phyloP scores from a whole-genome alignment of 1,284 basidiomycete genomes.

The Porodaedalea pini region DNA sequence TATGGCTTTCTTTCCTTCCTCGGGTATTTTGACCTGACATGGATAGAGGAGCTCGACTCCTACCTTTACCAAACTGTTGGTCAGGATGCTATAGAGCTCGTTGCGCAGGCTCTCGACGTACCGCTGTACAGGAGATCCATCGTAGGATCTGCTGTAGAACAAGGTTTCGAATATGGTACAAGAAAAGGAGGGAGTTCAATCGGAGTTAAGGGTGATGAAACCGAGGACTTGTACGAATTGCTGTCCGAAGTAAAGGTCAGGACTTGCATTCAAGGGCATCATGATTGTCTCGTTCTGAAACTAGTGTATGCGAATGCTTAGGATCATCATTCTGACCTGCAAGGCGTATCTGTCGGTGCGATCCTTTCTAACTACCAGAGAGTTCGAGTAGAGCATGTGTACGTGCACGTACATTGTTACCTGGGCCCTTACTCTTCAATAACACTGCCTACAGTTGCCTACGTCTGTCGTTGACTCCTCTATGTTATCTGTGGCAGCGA shows the following conservation, averaged over 20 bases:
- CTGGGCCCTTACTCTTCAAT: neutral
- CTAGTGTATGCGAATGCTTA: slow-evolving; percentile 29
- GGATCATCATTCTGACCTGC: slow-evolving; percentile 77
- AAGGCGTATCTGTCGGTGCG: slow-evolving; percentile 91
- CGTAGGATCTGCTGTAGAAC: slow-evolving; percentile 76
- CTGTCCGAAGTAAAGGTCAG: slow-evolving; percentile 76
- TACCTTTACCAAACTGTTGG: slow-evolving; percentile 99
- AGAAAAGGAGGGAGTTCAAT: slow-evolving; percentile 42
- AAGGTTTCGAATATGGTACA: slow-evolving; percentile 82
- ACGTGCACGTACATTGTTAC: slow-evolving; percentile 30
- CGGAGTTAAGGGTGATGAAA: slow-evolving; percentile 83
- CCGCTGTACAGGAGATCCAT: slow-evolving; percentile 86
- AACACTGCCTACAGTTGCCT: slow-evolving; percentile 53
- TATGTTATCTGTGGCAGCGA: slow-evolving; percentile 94
- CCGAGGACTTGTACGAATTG: slow-evolving; percentile 88
- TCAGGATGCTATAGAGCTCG: slow-evolving; percentile 87
- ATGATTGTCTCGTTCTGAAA: slow-evolving; percentile 1
- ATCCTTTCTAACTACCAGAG: slow-evolving; percentile 98
- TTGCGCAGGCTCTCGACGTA: slow-evolving; percentile 82
- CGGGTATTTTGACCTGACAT: slow-evolving; percentile 22
- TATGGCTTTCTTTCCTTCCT: slow-evolving; percentile 32
- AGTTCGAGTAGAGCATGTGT: slow-evolving; percentile 97
- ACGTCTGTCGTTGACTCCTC: slow-evolving; percentile 75
- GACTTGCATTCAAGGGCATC: neutral
- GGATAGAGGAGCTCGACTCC: slow-evolving; percentile 93